phyloP scores from a whole-genome alignment of 2,329 filamentous ascomycete species.

The Annulohypoxylon truncatum region DNA sequence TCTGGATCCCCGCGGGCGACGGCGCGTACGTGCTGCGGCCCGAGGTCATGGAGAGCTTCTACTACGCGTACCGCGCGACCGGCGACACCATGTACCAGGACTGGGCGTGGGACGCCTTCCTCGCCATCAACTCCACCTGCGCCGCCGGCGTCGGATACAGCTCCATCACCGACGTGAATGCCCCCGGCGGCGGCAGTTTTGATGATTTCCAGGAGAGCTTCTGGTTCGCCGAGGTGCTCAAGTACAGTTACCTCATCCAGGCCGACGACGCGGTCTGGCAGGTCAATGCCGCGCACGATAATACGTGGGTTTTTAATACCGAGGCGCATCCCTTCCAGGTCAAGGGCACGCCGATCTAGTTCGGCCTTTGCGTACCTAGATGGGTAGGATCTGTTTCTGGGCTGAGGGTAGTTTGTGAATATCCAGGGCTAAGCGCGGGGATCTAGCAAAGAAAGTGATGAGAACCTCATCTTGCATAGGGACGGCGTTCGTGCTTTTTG shows the following conservation, averaged over 20 bases:
- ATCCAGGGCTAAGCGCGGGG: no score
- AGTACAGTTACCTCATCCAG: conserved; percentile 83
- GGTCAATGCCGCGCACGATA: conserved; percentile 58
- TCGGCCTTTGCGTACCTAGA: no score
- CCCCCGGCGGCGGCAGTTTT: conserved; percentile 67
- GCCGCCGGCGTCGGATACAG: conserved; percentile 74
- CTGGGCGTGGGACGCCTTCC: conserved; percentile 85
- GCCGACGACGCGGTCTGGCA: conserved; percentile 68
- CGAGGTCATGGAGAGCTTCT: conserved; percentile 85
- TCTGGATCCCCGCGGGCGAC: conserved; percentile 70
- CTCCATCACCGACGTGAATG: conserved; percentile 74
- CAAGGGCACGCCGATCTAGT: conserved; percentile 46
- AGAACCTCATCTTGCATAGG: conserved; percentile 19
- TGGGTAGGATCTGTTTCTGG: background rate
- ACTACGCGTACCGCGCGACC: conserved; percentile 87
- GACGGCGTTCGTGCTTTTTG: conserved; percentile 16
- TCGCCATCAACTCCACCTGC: conserved; percentile 72
- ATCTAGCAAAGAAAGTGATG: background rate
- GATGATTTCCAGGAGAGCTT: conserved; percentile 86
- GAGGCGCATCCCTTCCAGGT: conserved; percentile 51
- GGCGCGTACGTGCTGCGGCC: conserved; percentile 76
- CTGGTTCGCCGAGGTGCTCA: conserved; percentile 87
- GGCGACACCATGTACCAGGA: conserved; percentile 81
- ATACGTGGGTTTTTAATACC: conserved; percentile 66
- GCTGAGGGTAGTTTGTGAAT: no score